Base-by-base conservation (phyloP, 2,329 filamentous ascomycete species). In the Dothistroma septosporum region DNA sequence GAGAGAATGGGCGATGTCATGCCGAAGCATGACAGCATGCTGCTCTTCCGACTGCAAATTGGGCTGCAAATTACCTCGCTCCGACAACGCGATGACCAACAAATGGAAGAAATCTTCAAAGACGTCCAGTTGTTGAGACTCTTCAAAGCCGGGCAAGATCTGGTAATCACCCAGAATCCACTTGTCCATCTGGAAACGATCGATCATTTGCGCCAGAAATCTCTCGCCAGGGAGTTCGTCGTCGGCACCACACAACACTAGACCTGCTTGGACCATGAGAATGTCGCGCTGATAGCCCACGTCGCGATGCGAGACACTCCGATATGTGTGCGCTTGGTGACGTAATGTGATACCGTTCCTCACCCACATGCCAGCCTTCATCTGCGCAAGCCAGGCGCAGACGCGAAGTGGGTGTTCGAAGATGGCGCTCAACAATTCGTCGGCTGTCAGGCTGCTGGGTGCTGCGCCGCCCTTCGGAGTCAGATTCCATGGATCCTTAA, bases 361-460 rank as follows among this genome's bases (percentile, higher is more conserved):
- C 64, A 99, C 93, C 94, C 95, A 99, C 87, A 97, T 96, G 55
- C 92, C 91, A 19, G 93, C 92, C 75, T 96, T 96, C 86, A 99
- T 97, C 78, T 99, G 95, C 6, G 94, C 90, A 33, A 99, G 81
- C 94, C 94, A 99, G 21, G 91, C 92, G 73, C 92, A 97, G 0
- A 97, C 92, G 56, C 95, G 85, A 4, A 99, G 80, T 0, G 95
- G 93, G 69, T 91, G 96, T 74, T 99, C 94, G 70, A 99, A 96
- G 55, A 92, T 85, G 12, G 64, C 68, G 53, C 64, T 64, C 14
- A 73, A 61, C 10, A 74, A 63, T 54, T 73, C 69, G 55, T 71
- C 70, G 14, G 62, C 44, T 4, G 66, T 68, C 24, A 72, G 59
- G 4, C 61, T 64, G 11, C 50, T 58, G 6, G 70, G 68, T 21